Evolutionary conservation across 2,329 filamentous ascomycete genomes (phyloP).

Genomic region (Nemania diffusa): DNA sequence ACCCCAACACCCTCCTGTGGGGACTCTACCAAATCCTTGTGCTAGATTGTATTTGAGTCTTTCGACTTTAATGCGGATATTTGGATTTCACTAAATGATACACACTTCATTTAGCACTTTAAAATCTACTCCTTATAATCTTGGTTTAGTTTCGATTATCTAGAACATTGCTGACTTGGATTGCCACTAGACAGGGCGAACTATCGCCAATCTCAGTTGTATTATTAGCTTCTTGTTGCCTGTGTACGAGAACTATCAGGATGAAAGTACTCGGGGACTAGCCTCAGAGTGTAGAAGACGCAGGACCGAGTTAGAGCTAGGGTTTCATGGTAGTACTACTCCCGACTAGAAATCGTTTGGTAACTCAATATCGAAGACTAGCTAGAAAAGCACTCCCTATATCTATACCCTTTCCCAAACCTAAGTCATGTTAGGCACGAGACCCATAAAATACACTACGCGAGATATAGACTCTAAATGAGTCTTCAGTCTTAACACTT

Average conservation of each 20-base stretch:
- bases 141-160: constrained; percentile 10
- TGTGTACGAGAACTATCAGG: neutral
- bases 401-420: too few species aligned
- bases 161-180: neutral
- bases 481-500: too few species aligned
- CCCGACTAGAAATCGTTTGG: neutral
- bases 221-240: neutral
- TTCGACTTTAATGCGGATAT: constrained; percentile 48
- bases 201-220: neutral
- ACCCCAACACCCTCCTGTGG: constrained; percentile 46
- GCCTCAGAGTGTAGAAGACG: neutral
- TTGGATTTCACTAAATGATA: constrained; percentile 45
- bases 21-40: constrained; percentile 53
- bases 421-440: too few species aligned
- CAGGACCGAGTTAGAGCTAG: neutral
- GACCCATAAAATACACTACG: too few species aligned
- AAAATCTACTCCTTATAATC: constrained; percentile 2
- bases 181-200: constrained; percentile 3
- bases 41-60: constrained; percentile 62
- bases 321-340: neutral
- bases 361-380: neutral
- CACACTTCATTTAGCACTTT: too few species aligned
- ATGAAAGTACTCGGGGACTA: neutral
- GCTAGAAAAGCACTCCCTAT: too few species aligned
- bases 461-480: too few species aligned